Base-by-base conservation (phyloP, 2,329 filamentous ascomycete species). In the Ceratocystiopsis minuta region DNA sequence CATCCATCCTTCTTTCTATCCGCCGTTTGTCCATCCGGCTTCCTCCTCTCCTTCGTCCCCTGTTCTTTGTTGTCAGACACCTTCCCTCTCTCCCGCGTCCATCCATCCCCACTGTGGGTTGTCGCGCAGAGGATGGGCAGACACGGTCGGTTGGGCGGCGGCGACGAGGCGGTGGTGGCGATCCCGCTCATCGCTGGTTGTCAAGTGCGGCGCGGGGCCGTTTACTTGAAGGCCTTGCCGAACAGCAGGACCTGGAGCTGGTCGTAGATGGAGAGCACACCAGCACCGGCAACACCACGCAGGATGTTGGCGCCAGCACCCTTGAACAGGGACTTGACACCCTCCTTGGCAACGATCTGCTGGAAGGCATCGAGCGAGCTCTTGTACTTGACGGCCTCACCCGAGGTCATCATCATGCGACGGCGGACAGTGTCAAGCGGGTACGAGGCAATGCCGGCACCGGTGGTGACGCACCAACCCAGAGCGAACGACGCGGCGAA, bases 251-350 rank as follows among this genome's bases (percentile, higher is more conserved):
- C 78, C 82, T 98, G 90, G 67, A 84, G 84, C 78, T 96, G 88
- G 68, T 98, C 90, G 74, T 98, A 98, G 85, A 98, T 95, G 68
- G 90, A 98, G 66, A 98, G 78, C 65, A 98, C 90, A 98, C 90
- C 90, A 74, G 90, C 90, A 85, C 90, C 92, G 63, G 90, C 90
- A 63, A 98, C 90, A 95, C 90, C 92, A 94, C 90, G 90, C 73
- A 98, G 90, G 64, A 98, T 98, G 85, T 98, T 98, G 79, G 90
- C 90, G 85, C 90, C 90, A 65, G 90, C 90, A 87, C 90, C 90
- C 85, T 98, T 98, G 87, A 98, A 98, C 70, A 98, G 88, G 60
- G 90, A 98, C 73, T 78, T 83, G 70, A 92, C 72, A 78, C 90
- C 90, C 77, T 96, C 90, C 72, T 83, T 84, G 72, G 87, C 87